Evolutionary conservation across 129 eudicot species (phyloP), one percentile per base, ranked within the genome.

Genomic region (Ambrosia artemisiifolia): DNA sequence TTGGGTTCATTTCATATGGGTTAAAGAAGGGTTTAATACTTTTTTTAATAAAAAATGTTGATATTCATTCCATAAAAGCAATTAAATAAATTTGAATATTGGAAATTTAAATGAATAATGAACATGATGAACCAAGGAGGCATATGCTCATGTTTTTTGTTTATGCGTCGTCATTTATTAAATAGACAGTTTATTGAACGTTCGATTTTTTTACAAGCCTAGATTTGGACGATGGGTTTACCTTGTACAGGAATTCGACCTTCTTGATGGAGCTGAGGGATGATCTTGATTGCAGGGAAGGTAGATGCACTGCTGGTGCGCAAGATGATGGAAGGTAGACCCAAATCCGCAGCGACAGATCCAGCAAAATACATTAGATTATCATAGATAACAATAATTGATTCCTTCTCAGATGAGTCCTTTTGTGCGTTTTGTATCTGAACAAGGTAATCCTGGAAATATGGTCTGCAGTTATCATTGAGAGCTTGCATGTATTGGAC

Each of bases 201-300:
- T n/a, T n/a, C n/a, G n/a, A 8, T 36, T 36, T 6, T 7, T 36
- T 36, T 36, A 40, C 11, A 7, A 40, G 7, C 44, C 44, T 1
- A 7, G 11, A 40, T 40, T 6, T 40, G 44, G 9, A 40, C 4
- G 9, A 7, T 40, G 44, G 44, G 44, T 10, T n/a, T 53, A 88
- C 95, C 95, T 85, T 76, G 61, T 13, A 83, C 70, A 18, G 86
- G 86, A 35, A 83, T 35, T 14, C 17, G n/a, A 0, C 76, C 79
- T 65, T 83, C 49, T 69, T 65, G 80, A 34, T 59, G 76, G 51
- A 85, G 86, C n/a, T 38, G 77, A 36, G 75, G 30, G 43, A 67
- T 40, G 44, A 40, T 40, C 49, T n/a, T 28, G 32, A 14, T 65
- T 69, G 66, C 88, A 74, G 28, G 68, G 81, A 75, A 75, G 8